A percentile compares a stretch with the other conserved stretches of the same genome.
Conservation (phyloP, 192 early-diverging fungal species). For the Linnemannia hyalina region DNA sequence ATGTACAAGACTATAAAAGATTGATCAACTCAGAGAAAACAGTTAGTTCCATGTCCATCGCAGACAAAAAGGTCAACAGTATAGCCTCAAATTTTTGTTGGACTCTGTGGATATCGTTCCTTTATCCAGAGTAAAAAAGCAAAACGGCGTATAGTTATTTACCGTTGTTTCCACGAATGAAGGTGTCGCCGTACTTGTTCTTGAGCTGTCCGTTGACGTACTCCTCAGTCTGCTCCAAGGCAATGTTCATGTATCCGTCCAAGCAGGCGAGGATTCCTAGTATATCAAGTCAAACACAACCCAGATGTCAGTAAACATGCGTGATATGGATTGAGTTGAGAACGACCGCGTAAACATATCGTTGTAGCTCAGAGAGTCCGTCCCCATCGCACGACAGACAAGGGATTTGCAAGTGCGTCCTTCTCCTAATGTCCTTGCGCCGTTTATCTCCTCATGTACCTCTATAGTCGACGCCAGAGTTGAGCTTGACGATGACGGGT, state of each 20-base stretch:
- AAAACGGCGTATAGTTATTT: conserved; percentile 24
- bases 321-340: background rate
- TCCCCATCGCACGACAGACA: background rate
- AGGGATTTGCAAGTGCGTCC: background rate
- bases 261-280: conserved; percentile 89
- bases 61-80: too few species aligned
- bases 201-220: conserved; percentile 94
- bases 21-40: background rate
- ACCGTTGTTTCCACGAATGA: conserved; percentile 98
- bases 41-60: background rate
- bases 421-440: background rate
- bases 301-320: background rate
- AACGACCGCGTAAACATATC: too few species aligned
- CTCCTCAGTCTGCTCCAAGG: conserved; percentile 95
- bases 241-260: conserved; percentile 99
- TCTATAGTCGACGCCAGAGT: conserved; percentile 96
- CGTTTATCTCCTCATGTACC: conserved; percentile 63
- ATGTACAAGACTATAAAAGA: conserved; percentile 39
- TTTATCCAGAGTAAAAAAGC: too few species aligned
- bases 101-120: too few species aligned
- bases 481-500: conserved; percentile 91
- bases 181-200: conserved; percentile 95
- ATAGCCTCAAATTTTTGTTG: background rate
- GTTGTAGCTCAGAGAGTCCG: background rate
- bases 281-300: background rate